Conservation (phyloP, 2,329 filamentous ascomycete genomes). For the Colletotrichum chlorophyti region DNA sequence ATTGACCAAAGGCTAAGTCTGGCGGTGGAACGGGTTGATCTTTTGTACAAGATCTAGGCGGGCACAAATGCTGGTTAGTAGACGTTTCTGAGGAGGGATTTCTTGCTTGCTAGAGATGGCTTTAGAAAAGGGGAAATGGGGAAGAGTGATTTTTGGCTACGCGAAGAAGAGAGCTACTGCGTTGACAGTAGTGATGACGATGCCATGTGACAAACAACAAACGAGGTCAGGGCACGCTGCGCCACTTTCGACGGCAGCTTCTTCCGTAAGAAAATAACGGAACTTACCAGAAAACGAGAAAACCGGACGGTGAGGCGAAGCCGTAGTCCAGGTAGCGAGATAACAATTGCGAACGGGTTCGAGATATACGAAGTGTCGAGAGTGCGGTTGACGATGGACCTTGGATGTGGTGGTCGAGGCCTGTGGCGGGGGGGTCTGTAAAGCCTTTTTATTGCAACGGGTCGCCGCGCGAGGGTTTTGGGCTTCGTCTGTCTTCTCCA, state of each 20-base stretch:
- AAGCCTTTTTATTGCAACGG: conserved; percentile 28
- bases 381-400: conserved; percentile 22
- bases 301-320: conserved; percentile 13
- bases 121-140: not conserved
- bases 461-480: conserved; percentile 25
- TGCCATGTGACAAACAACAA: conserved; percentile 21
- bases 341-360: conserved; percentile 17
- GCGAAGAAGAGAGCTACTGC: no score
- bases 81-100: not conserved
- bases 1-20: conserved; percentile 67
- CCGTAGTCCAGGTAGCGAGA: conserved; percentile 12
- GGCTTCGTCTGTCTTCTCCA: conserved; percentile 24
- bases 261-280: conserved; percentile 1
- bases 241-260: not conserved
- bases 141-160: conserved; percentile 16
- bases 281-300: conserved; percentile 13
- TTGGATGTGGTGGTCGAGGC: conserved; percentile 11
- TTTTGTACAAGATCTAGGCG: conserved; percentile 28
- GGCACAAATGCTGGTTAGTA: not conserved
- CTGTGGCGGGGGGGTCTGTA: conserved; percentile 12
- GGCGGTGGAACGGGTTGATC: conserved; percentile 20
- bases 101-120: not conserved
- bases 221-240: conserved; percentile 9
- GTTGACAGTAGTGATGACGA: conserved; percentile 20
- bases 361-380: conserved; percentile 1